Conservation (phyloP, 495 filamentous ascomycete species). For the Neurospora terricola region DNA sequence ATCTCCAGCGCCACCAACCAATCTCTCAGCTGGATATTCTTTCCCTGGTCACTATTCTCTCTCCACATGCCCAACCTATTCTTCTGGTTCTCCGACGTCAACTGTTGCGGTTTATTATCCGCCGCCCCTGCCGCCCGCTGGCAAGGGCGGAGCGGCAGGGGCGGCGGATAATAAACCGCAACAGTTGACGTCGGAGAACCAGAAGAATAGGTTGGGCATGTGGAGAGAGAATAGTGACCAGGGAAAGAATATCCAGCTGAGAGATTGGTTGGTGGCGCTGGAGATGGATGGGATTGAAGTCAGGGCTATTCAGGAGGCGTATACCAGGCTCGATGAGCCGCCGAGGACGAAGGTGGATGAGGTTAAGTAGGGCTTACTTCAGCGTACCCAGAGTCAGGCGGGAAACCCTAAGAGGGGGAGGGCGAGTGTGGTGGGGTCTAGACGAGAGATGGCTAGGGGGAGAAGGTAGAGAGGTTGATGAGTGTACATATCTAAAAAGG, state of each 20-base stretch:
- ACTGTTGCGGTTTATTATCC: constrained; percentile 12
- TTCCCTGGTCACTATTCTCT: constrained; percentile 51
- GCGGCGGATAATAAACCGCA: constrained; percentile 14
- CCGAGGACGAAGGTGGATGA: background rate
- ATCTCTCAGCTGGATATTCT: constrained; percentile 60
- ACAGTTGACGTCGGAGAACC: constrained; percentile 23
- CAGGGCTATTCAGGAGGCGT: constrained; percentile 44
- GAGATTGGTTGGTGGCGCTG: constrained; percentile 56
- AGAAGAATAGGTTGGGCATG: constrained; percentile 41
- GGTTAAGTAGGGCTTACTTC: background rate
- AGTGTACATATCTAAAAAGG: background rate
- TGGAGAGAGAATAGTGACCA: constrained; percentile 53
- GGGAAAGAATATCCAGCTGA: constrained; percentile 56
- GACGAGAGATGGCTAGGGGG: background rate
- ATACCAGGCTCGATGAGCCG: constrained; percentile 40
- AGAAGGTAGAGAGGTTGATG: background rate
- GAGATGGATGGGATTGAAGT: constrained; percentile 50
- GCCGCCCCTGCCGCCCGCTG: constrained; percentile 7
- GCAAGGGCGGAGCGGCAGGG: background rate
- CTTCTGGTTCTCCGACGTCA: constrained; percentile 27
- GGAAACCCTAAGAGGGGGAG: background rate
- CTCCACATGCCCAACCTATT: constrained; percentile 48
- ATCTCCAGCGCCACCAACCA: constrained; percentile 54
- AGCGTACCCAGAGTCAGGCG: background rate
- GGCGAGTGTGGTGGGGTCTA: background rate